These are phyloP conservation scores for Cordyceps cateniannulata DNA, from an alignment of 2,329 filamentous ascomycete genomes.

Conservation along the genomic window DNA sequence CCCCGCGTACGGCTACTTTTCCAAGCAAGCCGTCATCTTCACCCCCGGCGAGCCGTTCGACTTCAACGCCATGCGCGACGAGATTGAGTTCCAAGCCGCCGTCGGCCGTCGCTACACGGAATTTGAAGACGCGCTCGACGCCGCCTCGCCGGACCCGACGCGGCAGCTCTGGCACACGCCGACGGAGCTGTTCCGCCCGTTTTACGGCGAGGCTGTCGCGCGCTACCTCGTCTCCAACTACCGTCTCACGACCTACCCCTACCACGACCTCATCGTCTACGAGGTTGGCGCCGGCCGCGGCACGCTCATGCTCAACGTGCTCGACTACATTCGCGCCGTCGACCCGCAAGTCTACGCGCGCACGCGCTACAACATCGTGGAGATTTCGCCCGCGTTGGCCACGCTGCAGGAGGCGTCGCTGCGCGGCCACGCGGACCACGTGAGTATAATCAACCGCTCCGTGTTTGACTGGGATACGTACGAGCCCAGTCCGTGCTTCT, in stretches of 20 bases:
- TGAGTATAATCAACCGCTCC: slow-evolving; percentile 90
- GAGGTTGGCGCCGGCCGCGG: slow-evolving; percentile 98
- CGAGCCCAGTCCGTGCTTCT: slow-evolving; percentile 92
- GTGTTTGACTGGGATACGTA: slow-evolving; percentile 90
- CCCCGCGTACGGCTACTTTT: slow-evolving; percentile 91
- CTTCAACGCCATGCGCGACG: slow-evolving; percentile 75
- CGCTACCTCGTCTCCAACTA: slow-evolving; percentile 95
- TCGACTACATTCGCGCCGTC: slow-evolving; percentile 87
- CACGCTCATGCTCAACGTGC: slow-evolving; percentile 95
- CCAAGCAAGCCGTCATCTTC: slow-evolving; percentile 95
- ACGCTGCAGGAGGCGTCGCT: slow-evolving; percentile 66
- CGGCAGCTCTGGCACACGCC: slow-evolving; percentile 98
- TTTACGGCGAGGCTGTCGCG: slow-evolving; percentile 96
- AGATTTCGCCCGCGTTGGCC: slow-evolving; percentile 82
- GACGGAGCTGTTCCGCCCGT: slow-evolving; percentile 91
- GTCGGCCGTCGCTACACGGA: slow-evolving; percentile 76
- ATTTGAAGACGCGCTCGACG: slow-evolving; percentile 85
- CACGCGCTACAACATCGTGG: slow-evolving; percentile 91
- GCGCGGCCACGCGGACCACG: slow-evolving; percentile 72
- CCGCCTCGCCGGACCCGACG: slow-evolving; percentile 59
- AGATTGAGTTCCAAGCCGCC: slow-evolving; percentile 73
- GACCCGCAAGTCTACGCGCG: slow-evolving; percentile 90
- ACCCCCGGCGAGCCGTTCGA: slow-evolving; percentile 85
- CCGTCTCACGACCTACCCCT: slow-evolving; percentile 86
- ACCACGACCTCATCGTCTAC: slow-evolving; percentile 95